Evolutionary conservation across 306 rosid genomes (phyloP), one percentile per base, ranked within the genome.

Genomic region (Vigna unguiculata): DNA sequence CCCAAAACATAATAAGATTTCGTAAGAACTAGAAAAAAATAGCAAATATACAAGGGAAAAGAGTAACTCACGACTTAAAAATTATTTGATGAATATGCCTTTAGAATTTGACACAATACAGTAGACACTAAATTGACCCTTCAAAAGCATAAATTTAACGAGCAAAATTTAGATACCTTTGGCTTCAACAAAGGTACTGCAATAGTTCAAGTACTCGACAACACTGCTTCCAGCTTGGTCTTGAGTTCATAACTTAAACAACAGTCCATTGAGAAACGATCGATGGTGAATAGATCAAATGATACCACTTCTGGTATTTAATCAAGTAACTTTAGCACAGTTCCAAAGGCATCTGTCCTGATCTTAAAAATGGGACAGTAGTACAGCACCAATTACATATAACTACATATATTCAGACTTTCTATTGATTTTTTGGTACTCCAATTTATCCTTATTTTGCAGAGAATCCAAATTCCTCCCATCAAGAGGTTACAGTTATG

Each of bases 221-320:
- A 75, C 81, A 71, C 78, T 69, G 85, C 76, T 75, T 81, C 91
- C 80, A 32, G 83, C 95, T 78, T 24, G 77, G 76, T 89, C 4
- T 90, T 89, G 94, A 77, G 86, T 89, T 87, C 53, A 83, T 92
- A 85, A 91, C 88, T 66, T 85, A 1, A 38, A 38, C 78, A 74
- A 81, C 86, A 78, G 85, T 88, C 67, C 81, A 82, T 55, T 71
- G 82, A 74, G 85, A 69, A 87, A 51, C 83, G 88, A 76, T 16
- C 1, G 41, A 6, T 41, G 22, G 24, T 20, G 52, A 40, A 45
- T 47, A 51, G 12, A 54, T 58, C 71, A 69, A 48, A 57, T 25
- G 65, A 30, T 52, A 49, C 51, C 6, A 5, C 28, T 52, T 19
- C 51, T 77, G 58, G 24, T 54, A 36, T 77, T 66, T 22, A 76